Evolutionary conservation across 2,329 filamentous ascomycete genomes (phyloP).

Genomic region (Exophiala dermatitidis): DNA sequence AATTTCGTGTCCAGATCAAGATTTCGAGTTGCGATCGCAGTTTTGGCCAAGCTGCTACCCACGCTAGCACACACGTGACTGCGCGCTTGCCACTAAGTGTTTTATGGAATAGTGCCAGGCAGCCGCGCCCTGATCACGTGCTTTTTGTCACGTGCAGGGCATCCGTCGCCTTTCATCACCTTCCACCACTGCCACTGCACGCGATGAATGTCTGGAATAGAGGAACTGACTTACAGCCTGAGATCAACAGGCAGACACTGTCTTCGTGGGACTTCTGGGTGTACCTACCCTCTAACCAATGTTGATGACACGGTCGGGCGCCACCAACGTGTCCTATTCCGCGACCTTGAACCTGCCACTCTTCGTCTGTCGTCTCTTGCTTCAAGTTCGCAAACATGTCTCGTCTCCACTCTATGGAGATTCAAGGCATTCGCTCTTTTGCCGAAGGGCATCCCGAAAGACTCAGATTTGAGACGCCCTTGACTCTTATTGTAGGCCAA

Average conservation of each 20-base stretch:
- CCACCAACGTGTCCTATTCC: no score
- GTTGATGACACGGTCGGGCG: no score
- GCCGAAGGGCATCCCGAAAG: conserved; percentile 65
- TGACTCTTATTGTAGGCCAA: conserved; percentile 93
- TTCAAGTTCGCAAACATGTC: conserved; percentile 33
- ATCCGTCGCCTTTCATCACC: not conserved
- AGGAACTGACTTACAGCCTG: no score
- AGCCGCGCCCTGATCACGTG: not conserved
- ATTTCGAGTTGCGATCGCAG: not conserved
- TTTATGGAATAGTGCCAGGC: not conserved
- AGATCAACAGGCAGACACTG: no score
- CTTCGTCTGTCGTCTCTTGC: not conserved
- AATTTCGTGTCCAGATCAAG: conserved; percentile 1
- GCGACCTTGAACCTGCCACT: not conserved
- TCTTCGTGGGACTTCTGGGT: no score
- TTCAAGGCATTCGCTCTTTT: conserved; percentile 82
- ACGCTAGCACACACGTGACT: not conserved
- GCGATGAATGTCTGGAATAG: no score
- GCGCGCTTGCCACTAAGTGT: not conserved
- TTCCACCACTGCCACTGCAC: not conserved
- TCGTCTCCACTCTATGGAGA: conserved; percentile 81
- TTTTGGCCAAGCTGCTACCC: not conserved
- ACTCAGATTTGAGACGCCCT: conserved; percentile 80
- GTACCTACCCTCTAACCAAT: no score
- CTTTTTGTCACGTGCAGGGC: not conserved